Base-by-base conservation (phyloP, 768 basidiomycete species). In the Leccinum aurantiacum region DNA sequence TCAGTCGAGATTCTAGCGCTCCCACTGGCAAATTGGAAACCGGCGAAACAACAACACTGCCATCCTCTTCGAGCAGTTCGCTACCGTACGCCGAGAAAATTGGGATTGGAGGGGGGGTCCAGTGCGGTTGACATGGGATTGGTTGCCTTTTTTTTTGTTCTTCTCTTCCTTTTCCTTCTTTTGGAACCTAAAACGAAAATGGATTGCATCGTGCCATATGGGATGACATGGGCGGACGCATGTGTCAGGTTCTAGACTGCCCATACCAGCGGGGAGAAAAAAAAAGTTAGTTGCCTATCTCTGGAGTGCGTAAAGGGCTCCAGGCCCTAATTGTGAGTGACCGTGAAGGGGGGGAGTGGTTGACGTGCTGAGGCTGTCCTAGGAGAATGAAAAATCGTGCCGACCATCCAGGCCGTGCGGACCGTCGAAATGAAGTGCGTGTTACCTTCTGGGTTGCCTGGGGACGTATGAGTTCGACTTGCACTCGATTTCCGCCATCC, bases 1-100 rank as follows among this genome's bases (percentile, higher is more conserved):
- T 72, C 65, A 72, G 68, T 72, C 68, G 70, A 70, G 69, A 56
- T 65, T 70, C 63, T 60, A 33, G 61, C 65, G 70, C 70, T 59
- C n/a, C 61, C 63, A 71, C 53, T 56, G 54, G 53, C 57, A 44
- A 55, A 56, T 51, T 54, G 56, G 66, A 51, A 46, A 54, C 56
- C n/a, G 56, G 56, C 51, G 48, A 50, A 48, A 53, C 61, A 48
- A 53, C 61, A 60, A 56, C 53, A 55, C 44, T 11, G 44, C n/a
- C 60, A 56, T 60, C 67, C 48, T 58, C 55, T 67, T 63, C 61
- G 10, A 66, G 60, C 60, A 60, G 64, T 59, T 58, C 14, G 60
- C 60, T 46, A 49, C 54, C 58, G 48, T 25, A 46, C 52, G 29
- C 29, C 29, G 66, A 33, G 67, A 61, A 38, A 61, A 38, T 44